Evolutionary conservation across 805 yeast species (phyloP), one percentile per base, ranked within the genome.

Genomic region (Kazachstania bromeliacearum): DNA sequence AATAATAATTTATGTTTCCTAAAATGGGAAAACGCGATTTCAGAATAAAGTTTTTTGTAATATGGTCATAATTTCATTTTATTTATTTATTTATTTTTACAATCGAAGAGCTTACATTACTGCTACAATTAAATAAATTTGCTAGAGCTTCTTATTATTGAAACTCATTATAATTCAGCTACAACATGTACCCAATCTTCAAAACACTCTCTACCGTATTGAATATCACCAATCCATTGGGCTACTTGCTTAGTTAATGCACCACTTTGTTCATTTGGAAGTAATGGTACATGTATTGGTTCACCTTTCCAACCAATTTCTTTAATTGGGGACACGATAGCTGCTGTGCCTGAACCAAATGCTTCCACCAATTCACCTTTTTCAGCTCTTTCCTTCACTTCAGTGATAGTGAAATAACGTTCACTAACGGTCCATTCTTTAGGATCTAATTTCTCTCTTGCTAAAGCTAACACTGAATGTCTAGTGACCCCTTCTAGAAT

Each of bases 311-410:
- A 89, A 39, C 85, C 87, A 53, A 89, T 85, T 50, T 72, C 81
- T 60, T 80, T 76, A 53, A 89, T 85, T 47, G 97, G 96, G 27
- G 94, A 77, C 29, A 89, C 96, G 57, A 88, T 77, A 24, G 96
- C 97, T 39, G 97, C 97, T 37, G 97, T 89, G 53, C 97, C 97
- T n/a, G 95, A 69, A 50, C 97, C 97, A 53, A 89, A 89, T 12
- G 95, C 94, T 69, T 89, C 97, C 4, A 87, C 73, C 51, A 89
- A 70, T 58, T 82, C 79, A 42, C 95, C 95, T 58, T 77, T 75
- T 31, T 62, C 66, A 32, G 95, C 80, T 50, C 75, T 75, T 53
- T 82, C 85, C 35, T 68, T 71, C 36, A 88, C 83, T 66, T 89
- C 97, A 43, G 60, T 55, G 46, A 89, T 88, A 42, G 92, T 71